A percentile compares a stretch with the other conserved stretches of the same genome.
Evolutionary conservation across 2,329 filamentous ascomycete genomes (phyloP).

Genomic region (Trichophyton verrucosum): DNA sequence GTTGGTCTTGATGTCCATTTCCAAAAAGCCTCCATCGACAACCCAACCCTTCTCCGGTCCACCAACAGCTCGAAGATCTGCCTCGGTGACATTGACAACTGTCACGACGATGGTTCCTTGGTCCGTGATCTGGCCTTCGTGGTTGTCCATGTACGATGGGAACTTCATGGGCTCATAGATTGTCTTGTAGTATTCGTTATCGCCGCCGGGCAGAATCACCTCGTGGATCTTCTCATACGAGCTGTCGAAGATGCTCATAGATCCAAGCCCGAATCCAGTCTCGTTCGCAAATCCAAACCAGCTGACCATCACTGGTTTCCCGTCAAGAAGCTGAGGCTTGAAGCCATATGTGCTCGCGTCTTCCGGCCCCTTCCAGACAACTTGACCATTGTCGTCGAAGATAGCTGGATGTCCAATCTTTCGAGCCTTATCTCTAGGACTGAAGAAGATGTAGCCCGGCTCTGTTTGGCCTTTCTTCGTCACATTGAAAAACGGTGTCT

Average conservation of each 20-base stretch:
- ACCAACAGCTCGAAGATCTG: conserved; percentile 29
- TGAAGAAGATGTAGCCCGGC: conserved; percentile 26
- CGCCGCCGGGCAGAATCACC: conserved; percentile 5
- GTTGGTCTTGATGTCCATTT: conserved; percentile 36
- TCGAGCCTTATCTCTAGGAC: conserved; percentile 19
- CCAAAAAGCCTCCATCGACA: conserved; percentile 33
- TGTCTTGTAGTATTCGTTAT: conserved; percentile 9
- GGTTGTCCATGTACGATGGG: conserved; percentile 26
- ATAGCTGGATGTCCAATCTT: conserved; percentile 24
- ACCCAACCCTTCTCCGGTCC: conserved; percentile 29
- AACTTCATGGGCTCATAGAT: conserved; percentile 9
- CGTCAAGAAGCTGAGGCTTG: conserved; percentile 24
- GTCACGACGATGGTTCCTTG: conserved; percentile 34
- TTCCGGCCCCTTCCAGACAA: conserved; percentile 27
- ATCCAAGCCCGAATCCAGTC: conserved; percentile 14
- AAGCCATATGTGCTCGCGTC: conserved; percentile 21
- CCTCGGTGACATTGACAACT: conserved; percentile 28
- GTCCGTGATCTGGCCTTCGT: conserved; percentile 35
- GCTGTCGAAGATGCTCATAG: conserved; percentile 14
- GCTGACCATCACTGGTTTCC: conserved; percentile 26
- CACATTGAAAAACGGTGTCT: conserved; percentile 23
- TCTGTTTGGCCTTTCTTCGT: conserved; percentile 22
- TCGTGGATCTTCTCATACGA: conserved; percentile 13
- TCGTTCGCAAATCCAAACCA: conserved; percentile 23
- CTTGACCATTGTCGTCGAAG: conserved; percentile 24